Percentiles rank a stretch among this genome's conserved stretches.
Conservation (phyloP, 2,329 filamentous ascomycete species). For the Clonostachys sp. region DNA sequence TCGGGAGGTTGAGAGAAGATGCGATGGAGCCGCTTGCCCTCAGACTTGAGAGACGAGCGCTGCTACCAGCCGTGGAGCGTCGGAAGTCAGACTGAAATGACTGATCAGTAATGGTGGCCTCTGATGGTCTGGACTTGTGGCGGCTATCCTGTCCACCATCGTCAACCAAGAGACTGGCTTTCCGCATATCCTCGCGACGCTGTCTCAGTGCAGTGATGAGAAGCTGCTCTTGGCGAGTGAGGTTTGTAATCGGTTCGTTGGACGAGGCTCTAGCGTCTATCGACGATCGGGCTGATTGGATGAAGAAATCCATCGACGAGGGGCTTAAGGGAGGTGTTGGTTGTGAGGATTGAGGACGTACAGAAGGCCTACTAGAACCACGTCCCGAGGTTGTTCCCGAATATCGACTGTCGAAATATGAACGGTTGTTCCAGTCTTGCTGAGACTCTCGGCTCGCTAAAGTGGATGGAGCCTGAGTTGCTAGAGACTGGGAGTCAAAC, state of each 20-base stretch:
- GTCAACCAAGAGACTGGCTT: slow-evolving; percentile 19
- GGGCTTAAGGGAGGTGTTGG: slow-evolving; percentile 21
- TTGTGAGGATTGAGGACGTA: slow-evolving; percentile 1
- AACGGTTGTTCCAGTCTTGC: too few species aligned
- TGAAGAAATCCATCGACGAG: slow-evolving; percentile 43
- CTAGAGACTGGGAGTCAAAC: too few species aligned
- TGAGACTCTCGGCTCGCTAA: too few species aligned
- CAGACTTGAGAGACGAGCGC: too few species aligned
- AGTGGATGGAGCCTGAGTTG: too few species aligned
- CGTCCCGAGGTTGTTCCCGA: too few species aligned
- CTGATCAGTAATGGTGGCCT: slow-evolving; percentile 20
- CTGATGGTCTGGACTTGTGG: slow-evolving; percentile 18
- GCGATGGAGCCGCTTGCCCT: not conserved
- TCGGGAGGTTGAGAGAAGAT: not conserved
- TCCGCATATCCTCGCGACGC: slow-evolving; percentile 51
- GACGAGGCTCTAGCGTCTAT: slow-evolving; percentile 11
- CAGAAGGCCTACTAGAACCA: not conserved
- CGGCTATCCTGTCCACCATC: slow-evolving; percentile 6
- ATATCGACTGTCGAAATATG: too few species aligned
- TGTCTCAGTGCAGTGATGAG: slow-evolving; percentile 51
- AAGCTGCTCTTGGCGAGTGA: slow-evolving; percentile 55
- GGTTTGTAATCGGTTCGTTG: slow-evolving; percentile 46
- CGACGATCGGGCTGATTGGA: slow-evolving; percentile 26
- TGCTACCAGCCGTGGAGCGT: not conserved
- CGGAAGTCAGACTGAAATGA: slow-evolving; percentile 23